A percentile compares a stretch with the other conserved stretches of the same genome.
Evolutionary conservation across 2,329 filamentous ascomycete genomes (phyloP).

Genomic region (Tolypocladium endophyticum): DNA sequence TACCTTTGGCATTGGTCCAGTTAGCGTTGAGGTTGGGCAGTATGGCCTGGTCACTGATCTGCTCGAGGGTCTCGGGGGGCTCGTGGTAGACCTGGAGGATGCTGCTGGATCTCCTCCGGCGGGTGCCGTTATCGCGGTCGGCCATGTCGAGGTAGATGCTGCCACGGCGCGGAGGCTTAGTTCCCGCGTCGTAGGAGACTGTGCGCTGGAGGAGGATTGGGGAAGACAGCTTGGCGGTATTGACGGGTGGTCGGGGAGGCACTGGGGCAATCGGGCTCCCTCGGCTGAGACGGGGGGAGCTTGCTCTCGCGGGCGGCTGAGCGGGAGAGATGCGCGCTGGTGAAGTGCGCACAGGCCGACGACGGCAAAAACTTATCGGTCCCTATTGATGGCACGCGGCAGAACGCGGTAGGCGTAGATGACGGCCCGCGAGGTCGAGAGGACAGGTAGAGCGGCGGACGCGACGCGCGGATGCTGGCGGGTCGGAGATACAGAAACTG

Average conservation of each 20-base stretch:
- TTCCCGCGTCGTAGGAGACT: conserved; percentile 82
- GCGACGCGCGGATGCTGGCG: not conserved
- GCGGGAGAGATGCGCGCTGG: not conserved
- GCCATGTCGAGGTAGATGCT: conserved; percentile 48
- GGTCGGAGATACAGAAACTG: not conserved
- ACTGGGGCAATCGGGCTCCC: not conserved
- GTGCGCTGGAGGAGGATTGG: conserved; percentile 76
- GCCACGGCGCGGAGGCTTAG: conserved; percentile 57
- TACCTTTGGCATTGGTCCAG: conserved; percentile 99
- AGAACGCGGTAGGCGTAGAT: not conserved
- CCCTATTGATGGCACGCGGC: not conserved
- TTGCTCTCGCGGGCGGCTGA: not conserved
- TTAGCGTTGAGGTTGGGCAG: conserved; percentile 94
- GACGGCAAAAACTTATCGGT: not conserved
- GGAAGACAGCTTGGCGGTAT: conserved; percentile 95
- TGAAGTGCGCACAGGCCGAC: not conserved
- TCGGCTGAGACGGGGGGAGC: not conserved
- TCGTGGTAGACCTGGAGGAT: conserved; percentile 89
- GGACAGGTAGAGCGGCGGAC: not conserved
- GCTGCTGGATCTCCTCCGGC: conserved; percentile 92
- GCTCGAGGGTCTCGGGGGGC: conserved; percentile 90
- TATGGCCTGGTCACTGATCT: conserved; percentile 91
- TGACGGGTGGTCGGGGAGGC: conserved; percentile 24
- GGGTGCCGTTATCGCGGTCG: conserved; percentile 52
- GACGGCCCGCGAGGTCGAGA: not conserved